These are phyloP conservation scores for Hypsizygus marmoreus DNA, from an alignment of 768 basidiomycete species.

Conservation along the genomic window DNA sequence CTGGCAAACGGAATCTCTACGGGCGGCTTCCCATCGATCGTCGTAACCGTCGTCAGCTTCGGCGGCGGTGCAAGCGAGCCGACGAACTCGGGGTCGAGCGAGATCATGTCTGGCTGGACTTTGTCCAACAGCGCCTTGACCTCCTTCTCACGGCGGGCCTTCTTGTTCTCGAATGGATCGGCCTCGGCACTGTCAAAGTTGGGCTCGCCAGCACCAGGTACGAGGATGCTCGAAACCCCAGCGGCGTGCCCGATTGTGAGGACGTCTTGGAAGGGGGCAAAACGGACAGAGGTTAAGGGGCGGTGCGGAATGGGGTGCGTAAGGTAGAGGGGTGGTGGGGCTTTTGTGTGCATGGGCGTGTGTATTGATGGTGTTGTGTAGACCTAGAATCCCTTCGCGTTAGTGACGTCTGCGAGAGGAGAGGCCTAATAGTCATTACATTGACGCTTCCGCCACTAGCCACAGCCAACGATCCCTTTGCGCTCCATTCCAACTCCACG, in stretches of 20 bases:
- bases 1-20: constrained; percentile 63
- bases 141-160: constrained; percentile 83
- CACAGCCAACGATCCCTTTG: constrained; percentile 79
- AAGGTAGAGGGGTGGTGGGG: constrained; percentile 81
- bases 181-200: constrained; percentile 94
- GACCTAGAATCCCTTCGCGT: constrained; percentile 45
- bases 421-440: constrained; percentile 36
- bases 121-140: constrained; percentile 91
- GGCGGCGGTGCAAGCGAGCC: constrained; percentile 66
- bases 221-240: constrained; percentile 83
- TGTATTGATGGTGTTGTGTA: constrained; percentile 73
- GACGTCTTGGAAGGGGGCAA: constrained; percentile 87
- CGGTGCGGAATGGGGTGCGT: constrained; percentile 83
- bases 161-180: constrained; percentile 90
- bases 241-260: constrained; percentile 76
- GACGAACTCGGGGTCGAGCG: constrained; percentile 76
- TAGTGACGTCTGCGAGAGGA: background rate
- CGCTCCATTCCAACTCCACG: constrained; percentile 80
- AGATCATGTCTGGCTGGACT: constrained; percentile 90
- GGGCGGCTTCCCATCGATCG: constrained; percentile 39
- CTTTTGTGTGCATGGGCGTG: constrained; percentile 46
- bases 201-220: constrained; percentile 92
- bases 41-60: constrained; percentile 55
- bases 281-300: constrained; percentile 75
- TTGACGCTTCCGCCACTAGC: constrained; percentile 84